Percentiles rank a stretch among this genome's conserved stretches.
Conservation (phyloP, 345 rosid genomes). For the Punica granatum region DNA sequence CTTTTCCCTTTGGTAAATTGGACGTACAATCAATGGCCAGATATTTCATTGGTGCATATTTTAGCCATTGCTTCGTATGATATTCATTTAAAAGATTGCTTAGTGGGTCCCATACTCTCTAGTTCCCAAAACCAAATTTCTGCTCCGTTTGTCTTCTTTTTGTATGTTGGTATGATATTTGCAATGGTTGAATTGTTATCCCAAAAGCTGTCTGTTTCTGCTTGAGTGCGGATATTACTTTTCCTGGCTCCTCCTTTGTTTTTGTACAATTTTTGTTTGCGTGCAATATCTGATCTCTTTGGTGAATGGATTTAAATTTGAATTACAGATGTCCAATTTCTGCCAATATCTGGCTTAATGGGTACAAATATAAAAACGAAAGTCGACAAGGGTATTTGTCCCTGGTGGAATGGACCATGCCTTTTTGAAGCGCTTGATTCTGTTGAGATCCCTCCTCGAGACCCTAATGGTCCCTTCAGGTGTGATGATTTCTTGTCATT, state of each 20-base stretch:
- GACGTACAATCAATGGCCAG: not conserved
- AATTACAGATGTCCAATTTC: constrained; percentile 69
- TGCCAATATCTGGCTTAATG: constrained; percentile 84
- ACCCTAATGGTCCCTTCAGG: constrained; percentile 97
- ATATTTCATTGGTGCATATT: not conserved
- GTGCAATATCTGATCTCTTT: not conserved
- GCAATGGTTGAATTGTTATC: no score
- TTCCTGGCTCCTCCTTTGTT: not conserved
- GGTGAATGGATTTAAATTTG: not conserved
- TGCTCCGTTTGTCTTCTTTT: not conserved
- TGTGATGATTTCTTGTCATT: constrained; percentile 12
- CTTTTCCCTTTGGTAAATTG: not conserved
- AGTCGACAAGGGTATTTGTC: constrained; percentile 51
- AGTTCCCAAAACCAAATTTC: not conserved
- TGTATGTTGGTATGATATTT: not conserved
- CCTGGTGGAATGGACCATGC: constrained; percentile 93
- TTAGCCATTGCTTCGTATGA: not conserved
- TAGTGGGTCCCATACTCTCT: no score
- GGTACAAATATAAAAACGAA: constrained; percentile 66
- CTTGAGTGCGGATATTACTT: not conserved
- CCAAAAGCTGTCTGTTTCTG: no score
- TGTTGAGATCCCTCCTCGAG: constrained; percentile 74
- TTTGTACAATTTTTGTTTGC: not conserved
- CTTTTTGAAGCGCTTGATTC: constrained; percentile 82
- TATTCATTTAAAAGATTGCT: not conserved